These are phyloP conservation scores for Amauroascus verrucosus DNA, from an alignment of 2,329 filamentous ascomycete species.

Conservation along the genomic window DNA sequence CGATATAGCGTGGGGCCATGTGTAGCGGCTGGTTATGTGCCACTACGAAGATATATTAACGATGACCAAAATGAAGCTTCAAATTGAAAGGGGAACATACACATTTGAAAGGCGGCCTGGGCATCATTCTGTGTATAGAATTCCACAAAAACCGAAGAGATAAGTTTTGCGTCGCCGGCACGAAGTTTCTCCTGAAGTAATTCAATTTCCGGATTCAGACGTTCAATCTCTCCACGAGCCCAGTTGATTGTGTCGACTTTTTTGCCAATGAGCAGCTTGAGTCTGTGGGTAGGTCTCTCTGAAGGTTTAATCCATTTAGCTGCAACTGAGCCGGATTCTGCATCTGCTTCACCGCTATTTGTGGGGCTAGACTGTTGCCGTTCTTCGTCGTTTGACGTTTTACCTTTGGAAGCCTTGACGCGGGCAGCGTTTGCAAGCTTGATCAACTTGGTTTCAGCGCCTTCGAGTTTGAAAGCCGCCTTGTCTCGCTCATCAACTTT, in stretches of 20 bases:
- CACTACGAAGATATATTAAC: conserved; percentile 33
- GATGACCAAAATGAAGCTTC: background rate
- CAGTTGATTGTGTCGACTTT: conserved; percentile 94
- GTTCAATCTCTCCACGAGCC: conserved; percentile 67
- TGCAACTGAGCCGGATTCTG: conserved; percentile 48
- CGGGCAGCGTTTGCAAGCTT: conserved; percentile 64
- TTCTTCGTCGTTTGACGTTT: conserved; percentile 37
- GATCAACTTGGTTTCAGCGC: conserved; percentile 76
- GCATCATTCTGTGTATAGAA: conserved; percentile 74
- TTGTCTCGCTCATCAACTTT: conserved; percentile 72
- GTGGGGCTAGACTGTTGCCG: conserved; percentile 11
- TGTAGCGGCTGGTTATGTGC: conserved; percentile 78
- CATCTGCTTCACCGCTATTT: conserved; percentile 46
- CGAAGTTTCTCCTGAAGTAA: conserved; percentile 58
- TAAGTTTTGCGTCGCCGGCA: conserved; percentile 52
- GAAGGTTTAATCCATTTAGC: conserved; percentile 49
- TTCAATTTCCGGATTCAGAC: conserved; percentile 61
- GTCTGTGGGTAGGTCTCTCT: conserved; percentile 65
- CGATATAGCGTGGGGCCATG: conserved; percentile 77
- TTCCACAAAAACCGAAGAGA: conserved; percentile 80
- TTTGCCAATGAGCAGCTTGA: conserved; percentile 63
- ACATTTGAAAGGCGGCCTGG: conserved; percentile 72
- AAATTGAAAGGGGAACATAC: conserved; percentile 16
- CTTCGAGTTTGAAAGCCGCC: conserved; percentile 70
- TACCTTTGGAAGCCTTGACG: conserved; percentile 57